Evolutionary conservation across 1,284 basidiomycete species (phyloP), one percentile per base, ranked within the genome.

Genomic region (Schizopora paradoxa): DNA sequence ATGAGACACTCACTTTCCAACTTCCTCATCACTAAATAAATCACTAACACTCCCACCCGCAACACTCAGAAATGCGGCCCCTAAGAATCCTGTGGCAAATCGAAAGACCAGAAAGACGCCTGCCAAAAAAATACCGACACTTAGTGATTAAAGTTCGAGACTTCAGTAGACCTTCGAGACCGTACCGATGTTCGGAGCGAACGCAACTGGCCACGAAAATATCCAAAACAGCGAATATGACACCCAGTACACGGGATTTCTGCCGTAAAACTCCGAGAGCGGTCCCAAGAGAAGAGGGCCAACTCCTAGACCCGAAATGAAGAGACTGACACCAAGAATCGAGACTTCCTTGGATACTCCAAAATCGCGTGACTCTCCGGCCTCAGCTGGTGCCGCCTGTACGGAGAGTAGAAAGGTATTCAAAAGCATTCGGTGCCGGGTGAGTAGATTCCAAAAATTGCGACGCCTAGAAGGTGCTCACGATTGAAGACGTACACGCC

Each of bases 21-120:
- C 79, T 13, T 74, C 67, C 0, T 63, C 57, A 51, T 86, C 78
- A 0, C 66, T 61, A 56, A 89, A 91, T 47, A 90, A 59, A 60
- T 91, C 90, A 16, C 79, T 79, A 14, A 91, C 76, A 39, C 79
- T 82, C 2, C 89, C 89, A 0, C 90, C 90, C 0, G 84, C 81
- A 1, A 92, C 88, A 47, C 77, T 82, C 18, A 92, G 65, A 61
- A 92, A 92, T 0, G 86, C 81, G 0, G 83, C 69, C 0, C 87
- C 76, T 48, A 72, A 77, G 43, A 85, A 74, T 0, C 88, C 89
- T 2, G 76, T 76, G 16, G 86, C 54, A 59, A 86, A 86, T 3
- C 86, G 77, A 54, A 87, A 87, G 7, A 83, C 67, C 6, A 89
- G 65, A 54, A 76, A 76, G 0, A 81, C 73, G 7, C 66, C 77